phyloP scores from a whole-genome alignment of 2,329 filamentous ascomycete genomes.

The Colletotrichum neosansevieriae region DNA sequence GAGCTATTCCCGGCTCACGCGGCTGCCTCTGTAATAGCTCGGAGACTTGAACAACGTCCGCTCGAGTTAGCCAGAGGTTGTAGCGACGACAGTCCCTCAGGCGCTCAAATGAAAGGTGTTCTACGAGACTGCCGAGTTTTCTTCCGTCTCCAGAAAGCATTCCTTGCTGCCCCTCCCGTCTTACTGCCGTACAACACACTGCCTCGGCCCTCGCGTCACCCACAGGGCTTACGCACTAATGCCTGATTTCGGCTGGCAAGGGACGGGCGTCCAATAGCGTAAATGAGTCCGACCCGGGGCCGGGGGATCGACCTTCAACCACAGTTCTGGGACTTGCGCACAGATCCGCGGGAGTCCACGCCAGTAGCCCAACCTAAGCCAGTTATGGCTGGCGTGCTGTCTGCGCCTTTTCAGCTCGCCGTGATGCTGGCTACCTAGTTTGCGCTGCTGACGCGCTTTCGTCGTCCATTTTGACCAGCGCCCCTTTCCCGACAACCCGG shows the following conservation, averaged over 20 bases:
- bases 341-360: conserved; percentile 25
- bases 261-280: conserved; percentile 20
- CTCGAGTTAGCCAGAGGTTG: neutral
- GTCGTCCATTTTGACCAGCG: conserved; percentile 4
- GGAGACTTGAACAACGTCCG: too few relatives aligned
- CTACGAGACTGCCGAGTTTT: neutral
- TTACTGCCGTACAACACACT: neutral
- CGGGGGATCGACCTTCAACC: conserved; percentile 41
- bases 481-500: conserved; percentile 34
- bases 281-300: conserved; percentile 23
- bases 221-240: conserved; percentile 6
- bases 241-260: conserved; percentile 16
- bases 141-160: neutral
- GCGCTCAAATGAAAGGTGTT: conserved; percentile 3
- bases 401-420: conserved; percentile 25
- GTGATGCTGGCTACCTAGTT: conserved; percentile 11
- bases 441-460: conserved; percentile 21
- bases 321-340: conserved; percentile 37
- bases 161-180: neutral
- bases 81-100: neutral
- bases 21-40: too few relatives aligned
- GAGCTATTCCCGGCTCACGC: conserved; percentile 11
- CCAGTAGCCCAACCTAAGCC: conserved; percentile 34
- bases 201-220: conserved; percentile 7
- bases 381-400: conserved; percentile 29